phyloP scores from a whole-genome alignment of 371 early-diverging fungal species.

The Fennellomyces sp. region DNA sequence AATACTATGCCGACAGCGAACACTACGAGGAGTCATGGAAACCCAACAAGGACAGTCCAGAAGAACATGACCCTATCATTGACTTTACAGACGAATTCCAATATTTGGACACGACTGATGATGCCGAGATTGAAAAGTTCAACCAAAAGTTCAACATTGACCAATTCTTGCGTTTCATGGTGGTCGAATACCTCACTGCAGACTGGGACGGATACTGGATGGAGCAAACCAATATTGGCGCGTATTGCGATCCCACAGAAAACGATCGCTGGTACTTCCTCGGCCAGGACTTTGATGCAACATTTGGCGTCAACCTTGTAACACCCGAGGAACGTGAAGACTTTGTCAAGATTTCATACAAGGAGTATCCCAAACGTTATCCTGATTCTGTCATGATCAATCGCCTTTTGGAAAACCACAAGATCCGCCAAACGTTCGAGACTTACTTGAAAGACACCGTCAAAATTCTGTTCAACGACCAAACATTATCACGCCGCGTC shows the following conservation, averaged over 20 bases:
- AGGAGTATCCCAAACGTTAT: constrained; percentile 32
- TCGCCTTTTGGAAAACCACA: constrained; percentile 47
- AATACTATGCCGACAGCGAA: constrained; percentile 15
- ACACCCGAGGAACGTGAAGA: constrained; percentile 21
- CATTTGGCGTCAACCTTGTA: constrained; percentile 59
- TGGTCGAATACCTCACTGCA: constrained; percentile 57
- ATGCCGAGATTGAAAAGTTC: constrained; percentile 41
- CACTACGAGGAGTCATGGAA: constrained; percentile 33
- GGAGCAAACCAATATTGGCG: constrained; percentile 56
- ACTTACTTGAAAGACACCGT: constrained; percentile 49
- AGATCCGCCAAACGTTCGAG: constrained; percentile 37
- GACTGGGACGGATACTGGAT: constrained; percentile 68
- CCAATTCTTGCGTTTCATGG: constrained; percentile 56
- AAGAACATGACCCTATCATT: constrained; percentile 33
- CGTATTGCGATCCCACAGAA: constrained; percentile 50
- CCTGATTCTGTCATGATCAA: constrained; percentile 53
- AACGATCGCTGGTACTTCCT: constrained; percentile 48
- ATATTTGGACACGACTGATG: constrained; percentile 37
- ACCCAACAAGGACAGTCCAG: constrained; percentile 34
- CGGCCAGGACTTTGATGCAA: constrained; percentile 61
- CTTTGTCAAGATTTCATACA: constrained; percentile 42
- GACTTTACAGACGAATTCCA: constrained; percentile 44
- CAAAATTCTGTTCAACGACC: constrained; percentile 49
- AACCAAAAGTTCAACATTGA: constrained; percentile 44
- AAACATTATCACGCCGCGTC: constrained; percentile 42